A percentile compares a stretch with the other conserved stretches of the same genome.
Conservation (phyloP, 1,284 basidiomycete species). For the Microstroma glucosiphilum region DNA sequence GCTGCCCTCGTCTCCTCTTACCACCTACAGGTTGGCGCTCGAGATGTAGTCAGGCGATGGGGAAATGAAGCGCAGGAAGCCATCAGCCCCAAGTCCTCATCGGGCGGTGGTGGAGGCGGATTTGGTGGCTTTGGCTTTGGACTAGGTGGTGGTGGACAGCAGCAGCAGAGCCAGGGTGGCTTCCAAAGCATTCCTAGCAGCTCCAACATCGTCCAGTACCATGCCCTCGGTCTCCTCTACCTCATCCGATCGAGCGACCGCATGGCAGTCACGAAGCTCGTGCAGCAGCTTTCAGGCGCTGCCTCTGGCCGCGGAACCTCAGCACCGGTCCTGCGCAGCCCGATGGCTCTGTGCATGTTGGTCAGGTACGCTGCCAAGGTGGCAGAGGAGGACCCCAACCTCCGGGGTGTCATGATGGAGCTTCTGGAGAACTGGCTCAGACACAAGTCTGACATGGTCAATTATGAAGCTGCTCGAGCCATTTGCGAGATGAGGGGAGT, state of each 20-base stretch:
- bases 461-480: constrained; percentile 92
- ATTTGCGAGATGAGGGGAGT: constrained; percentile 93
- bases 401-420: constrained; percentile 65
- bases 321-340: constrained; percentile 77
- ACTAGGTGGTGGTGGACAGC: constrained; percentile 28
- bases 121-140: constrained; percentile 35
- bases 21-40: constrained; percentile 86
- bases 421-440: constrained; percentile 89
- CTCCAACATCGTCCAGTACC: constrained; percentile 88
- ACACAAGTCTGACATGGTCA: constrained; percentile 99
- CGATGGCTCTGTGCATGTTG: constrained; percentile 98
- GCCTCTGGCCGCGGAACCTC: constrained; percentile 65
- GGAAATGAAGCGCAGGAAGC: constrained; percentile 97
- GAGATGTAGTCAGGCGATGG: constrained; percentile 81
- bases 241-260: constrained; percentile 93
- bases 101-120: constrained; percentile 19
- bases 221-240: constrained; percentile 88
- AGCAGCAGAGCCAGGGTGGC: constrained; percentile 60
- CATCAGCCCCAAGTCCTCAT: constrained; percentile 58
- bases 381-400: constrained; percentile 83
- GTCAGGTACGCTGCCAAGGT: constrained; percentile 95
- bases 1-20: constrained; percentile 95
- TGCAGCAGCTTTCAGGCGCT: constrained; percentile 75
- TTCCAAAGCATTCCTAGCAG: constrained; percentile 63
- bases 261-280: constrained; percentile 99